These are phyloP conservation scores for Yamadazyma kanchanaburiensis DNA, from an alignment of 1,139 yeast genomes.

Conservation along the genomic window DNA sequence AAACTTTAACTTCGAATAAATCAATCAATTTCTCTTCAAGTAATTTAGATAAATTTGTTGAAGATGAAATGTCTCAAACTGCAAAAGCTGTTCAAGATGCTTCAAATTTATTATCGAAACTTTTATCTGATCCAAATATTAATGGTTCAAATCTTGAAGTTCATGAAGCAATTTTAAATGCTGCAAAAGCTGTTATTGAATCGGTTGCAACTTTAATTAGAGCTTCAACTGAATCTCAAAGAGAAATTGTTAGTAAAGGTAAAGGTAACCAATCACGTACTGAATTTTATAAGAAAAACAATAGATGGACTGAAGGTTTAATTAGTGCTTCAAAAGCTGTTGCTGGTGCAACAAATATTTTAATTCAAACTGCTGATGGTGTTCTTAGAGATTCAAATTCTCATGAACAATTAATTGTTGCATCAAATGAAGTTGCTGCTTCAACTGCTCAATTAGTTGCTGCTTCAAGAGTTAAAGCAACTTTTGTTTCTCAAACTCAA, in stretches of 20 bases:
- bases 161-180: conserved; percentile 72
- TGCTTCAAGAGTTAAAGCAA: conserved; percentile 85
- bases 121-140: conserved; percentile 54
- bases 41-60: conserved; percentile 69
- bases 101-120: conserved; percentile 52
- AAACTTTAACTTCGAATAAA: conserved; percentile 45
- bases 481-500: conserved; percentile 74
- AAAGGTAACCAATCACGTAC: conserved; percentile 65
- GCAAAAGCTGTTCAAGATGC: conserved; percentile 71
- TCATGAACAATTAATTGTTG: conserved; percentile 84
- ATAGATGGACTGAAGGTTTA: conserved; percentile 92
- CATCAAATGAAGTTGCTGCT: conserved; percentile 90
- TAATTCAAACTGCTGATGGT: conserved; percentile 85
- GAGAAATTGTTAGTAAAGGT: conserved; percentile 75
- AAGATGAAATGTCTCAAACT: conserved; percentile 67
- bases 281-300: conserved; percentile 83
- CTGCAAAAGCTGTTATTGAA: conserved; percentile 79
- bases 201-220: conserved; percentile 71
- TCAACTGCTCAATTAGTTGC: conserved; percentile 93
- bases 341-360: conserved; percentile 76
- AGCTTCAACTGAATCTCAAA: conserved; percentile 80
- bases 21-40: conserved; percentile 43
- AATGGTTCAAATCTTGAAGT: conserved; percentile 64
- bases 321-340: conserved; percentile 90
- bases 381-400: conserved; percentile 61